phyloP scores from a whole-genome alignment of 1,139 yeast genomes.

The Sugiyamaella novakii region DNA sequence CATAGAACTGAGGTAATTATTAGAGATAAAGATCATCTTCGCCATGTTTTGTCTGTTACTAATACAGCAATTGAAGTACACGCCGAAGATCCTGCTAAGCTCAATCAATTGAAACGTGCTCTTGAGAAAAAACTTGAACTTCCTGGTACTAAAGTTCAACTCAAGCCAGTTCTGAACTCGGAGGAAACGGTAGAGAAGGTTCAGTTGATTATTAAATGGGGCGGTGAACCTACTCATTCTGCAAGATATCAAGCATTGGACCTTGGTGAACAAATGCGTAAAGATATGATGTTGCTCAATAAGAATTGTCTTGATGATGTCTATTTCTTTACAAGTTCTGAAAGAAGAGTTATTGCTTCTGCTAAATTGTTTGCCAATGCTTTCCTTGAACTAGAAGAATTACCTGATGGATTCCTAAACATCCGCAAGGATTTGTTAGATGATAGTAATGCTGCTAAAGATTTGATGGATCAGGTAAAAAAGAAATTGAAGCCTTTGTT shows the following conservation, averaged over 20 bases:
- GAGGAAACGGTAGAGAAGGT: slow-evolving; percentile 72
- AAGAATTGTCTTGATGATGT: slow-evolving; percentile 83
- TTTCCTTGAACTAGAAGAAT: slow-evolving; percentile 65
- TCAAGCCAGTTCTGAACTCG: slow-evolving; percentile 78
- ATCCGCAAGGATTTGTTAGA: slow-evolving; percentile 90
- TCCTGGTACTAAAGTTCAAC: slow-evolving; percentile 96
- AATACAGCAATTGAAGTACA: slow-evolving; percentile 74
- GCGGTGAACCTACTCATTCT: slow-evolving; percentile 99
- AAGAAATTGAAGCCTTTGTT: slow-evolving; percentile 92
- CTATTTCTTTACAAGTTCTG: slow-evolving; percentile 87
- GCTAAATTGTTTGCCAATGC: slow-evolving; percentile 89
- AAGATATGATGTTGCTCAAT: slow-evolving; percentile 83
- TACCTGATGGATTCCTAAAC: slow-evolving; percentile 77
- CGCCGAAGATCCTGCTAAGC: slow-evolving; percentile 77
- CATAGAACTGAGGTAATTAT: slow-evolving; percentile 95
- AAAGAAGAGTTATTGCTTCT: slow-evolving; percentile 89
- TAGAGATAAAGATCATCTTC: slow-evolving; percentile 81
- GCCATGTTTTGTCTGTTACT: slow-evolving; percentile 83
- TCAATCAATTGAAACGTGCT: slow-evolving; percentile 75
- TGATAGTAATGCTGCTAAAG: slow-evolving; percentile 98
- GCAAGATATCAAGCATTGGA: slow-evolving; percentile 94
- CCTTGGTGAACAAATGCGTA: slow-evolving; percentile 93
- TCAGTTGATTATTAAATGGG: slow-evolving; percentile 96
- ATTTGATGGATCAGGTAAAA: slow-evolving; percentile 95
- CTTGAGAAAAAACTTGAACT: slow-evolving; percentile 84